Conservation (phyloP, 345 rosid genomes). For the Populus deltoides region DNA sequence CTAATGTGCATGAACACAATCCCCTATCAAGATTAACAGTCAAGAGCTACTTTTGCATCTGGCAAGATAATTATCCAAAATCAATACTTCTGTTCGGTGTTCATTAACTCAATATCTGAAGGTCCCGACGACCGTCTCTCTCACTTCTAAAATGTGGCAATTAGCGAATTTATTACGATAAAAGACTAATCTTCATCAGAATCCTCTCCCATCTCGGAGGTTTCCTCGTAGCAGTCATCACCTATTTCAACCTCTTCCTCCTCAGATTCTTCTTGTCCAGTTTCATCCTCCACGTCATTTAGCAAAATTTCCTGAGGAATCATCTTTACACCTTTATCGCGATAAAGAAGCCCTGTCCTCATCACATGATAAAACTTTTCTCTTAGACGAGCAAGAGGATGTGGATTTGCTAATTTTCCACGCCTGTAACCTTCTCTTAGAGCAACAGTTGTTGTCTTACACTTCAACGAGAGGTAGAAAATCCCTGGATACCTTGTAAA, state of each 20-base stretch:
- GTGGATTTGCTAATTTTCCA: conserved; percentile 77
- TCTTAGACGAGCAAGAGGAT: conserved; percentile 69
- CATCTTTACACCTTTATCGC: conserved; percentile 59
- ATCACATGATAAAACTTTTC: conserved; percentile 79
- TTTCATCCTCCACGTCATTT: conserved; percentile 33
- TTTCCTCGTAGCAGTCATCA: conserved; percentile 41
- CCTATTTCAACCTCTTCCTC: conserved; percentile 52
- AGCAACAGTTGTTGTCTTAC: conserved; percentile 86
- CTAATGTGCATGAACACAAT: neutral
- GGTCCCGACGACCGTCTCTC: neutral
- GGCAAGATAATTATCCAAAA: neutral
- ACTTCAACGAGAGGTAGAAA: conserved; percentile 87
- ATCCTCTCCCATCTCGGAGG: conserved; percentile 46
- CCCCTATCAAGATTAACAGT: neutral
- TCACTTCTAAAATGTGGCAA: neutral
- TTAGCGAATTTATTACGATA: neutral
- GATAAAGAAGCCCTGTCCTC: conserved; percentile 84
- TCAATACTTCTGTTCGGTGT: neutral
- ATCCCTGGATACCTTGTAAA: conserved; percentile 94
- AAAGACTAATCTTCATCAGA: conserved; percentile 35
- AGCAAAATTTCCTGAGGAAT: conserved; percentile 49
- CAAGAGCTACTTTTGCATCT: neutral
- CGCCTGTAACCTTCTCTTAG: conserved; percentile 82
- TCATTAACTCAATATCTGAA: neutral
- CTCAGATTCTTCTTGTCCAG: conserved; percentile 40